These are phyloP conservation scores for Phoma herbarum DNA, from an alignment of 2,329 filamentous ascomycete genomes.

Conservation along the genomic window DNA sequence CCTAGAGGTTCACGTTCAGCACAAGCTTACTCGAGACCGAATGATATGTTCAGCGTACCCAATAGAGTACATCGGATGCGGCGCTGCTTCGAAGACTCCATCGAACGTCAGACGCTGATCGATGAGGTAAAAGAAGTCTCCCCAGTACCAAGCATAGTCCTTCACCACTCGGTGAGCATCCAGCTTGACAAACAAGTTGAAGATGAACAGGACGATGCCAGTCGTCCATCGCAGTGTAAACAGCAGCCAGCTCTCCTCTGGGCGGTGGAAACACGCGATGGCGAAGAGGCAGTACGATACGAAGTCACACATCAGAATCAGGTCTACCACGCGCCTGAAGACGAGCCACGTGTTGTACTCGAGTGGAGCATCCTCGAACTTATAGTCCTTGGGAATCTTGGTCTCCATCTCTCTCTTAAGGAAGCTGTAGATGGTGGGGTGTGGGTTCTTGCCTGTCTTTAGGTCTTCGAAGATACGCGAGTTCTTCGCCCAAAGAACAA, in stretches of 20 bases:
- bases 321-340: slow-evolving; percentile 92
- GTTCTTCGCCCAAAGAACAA: slow-evolving; percentile 88
- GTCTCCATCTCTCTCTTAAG: slow-evolving; percentile 91
- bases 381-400: slow-evolving; percentile 93
- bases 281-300: slow-evolving; percentile 96
- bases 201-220: slow-evolving; percentile 81
- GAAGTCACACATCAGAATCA: slow-evolving; percentile 99
- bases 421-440: slow-evolving; percentile 81
- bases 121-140: slow-evolving; percentile 98
- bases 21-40: background rate
- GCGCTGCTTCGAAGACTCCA: slow-evolving; percentile 98
- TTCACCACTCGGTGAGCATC: slow-evolving; percentile 98
- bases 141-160: slow-evolving; percentile 99
- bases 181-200: slow-evolving; percentile 98
- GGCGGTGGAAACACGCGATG: slow-evolving; percentile 81
- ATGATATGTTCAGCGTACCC: slow-evolving; percentile 13
- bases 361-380: slow-evolving; percentile 88
- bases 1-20: slow-evolving; percentile 56
- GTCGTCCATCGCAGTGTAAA: slow-evolving; percentile 78
- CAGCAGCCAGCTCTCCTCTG: slow-evolving; percentile 76
- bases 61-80: slow-evolving; percentile 57
- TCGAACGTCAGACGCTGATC: slow-evolving; percentile 98
- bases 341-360: slow-evolving; percentile 99
- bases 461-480: slow-evolving; percentile 88
- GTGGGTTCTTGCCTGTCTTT: slow-evolving; percentile 79